Base-by-base conservation (phyloP, 331 rosid genomes). In the Erythrophleum ivorense region DNA sequence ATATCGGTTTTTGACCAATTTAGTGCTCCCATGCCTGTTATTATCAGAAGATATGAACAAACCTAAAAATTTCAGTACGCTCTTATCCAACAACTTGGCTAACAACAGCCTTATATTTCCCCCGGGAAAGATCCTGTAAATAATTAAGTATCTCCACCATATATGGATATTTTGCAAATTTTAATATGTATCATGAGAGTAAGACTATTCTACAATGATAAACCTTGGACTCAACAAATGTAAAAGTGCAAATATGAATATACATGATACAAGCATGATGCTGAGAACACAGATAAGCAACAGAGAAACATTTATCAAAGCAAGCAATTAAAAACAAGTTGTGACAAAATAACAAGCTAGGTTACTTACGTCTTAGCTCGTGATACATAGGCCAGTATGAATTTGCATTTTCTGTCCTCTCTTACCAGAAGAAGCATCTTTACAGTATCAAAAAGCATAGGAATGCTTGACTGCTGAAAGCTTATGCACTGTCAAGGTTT, bases 321-420 rank as follows among this genome's bases (percentile, higher is more conserved):
- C 33, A 19, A 68, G 65, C 79, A 82, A 74, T 36, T 16, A 64
- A 63, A 15, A 12, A 81, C 16, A 45, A 19, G 31, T 34, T 65
- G 24, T 9, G 59, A 54, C 76, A 70, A 84, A 78, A 54, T 80
- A 64, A 71, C 41, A 77, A 81, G 78, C 40, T 48, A 57, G 33
- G 54, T 46, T 78, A 64, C 97, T 66, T 87, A 93, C 97, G 9
- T 84, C 86, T 90, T 93, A 24, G 94, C 87, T 79, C 98, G 89
- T 80, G 98, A 95, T 65, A 95, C 93, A 66, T 95, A 95, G 71
- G 95, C 97, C 24, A 95, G 95, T 71, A 92, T 91, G 92, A 95
- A 95, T 83, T 90, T 95, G 91, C 97, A 91, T 60, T 81, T 71
- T 50, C 89, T 87, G 71, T 88, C 84, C 63, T 80, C 90, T 79